Base-by-base conservation (phyloP, 306 rosid species). In the Sicyos edulis region DNA sequence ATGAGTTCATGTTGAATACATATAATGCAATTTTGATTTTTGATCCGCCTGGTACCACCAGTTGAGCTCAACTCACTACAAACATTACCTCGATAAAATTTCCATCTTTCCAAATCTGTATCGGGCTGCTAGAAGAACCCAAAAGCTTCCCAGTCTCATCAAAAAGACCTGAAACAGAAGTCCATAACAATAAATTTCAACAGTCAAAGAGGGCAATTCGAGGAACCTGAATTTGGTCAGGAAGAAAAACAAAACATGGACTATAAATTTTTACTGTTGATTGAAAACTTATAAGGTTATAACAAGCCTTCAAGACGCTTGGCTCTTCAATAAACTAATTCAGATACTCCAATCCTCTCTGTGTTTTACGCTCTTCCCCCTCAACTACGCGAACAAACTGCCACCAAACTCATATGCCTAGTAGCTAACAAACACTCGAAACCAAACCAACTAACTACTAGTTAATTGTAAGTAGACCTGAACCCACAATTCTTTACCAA, bases 21-120 rank as follows among this genome's bases (percentile, higher is more conserved):
- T 51, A 51, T 16, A 72, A 54, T 13, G 76, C 54, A 56, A 72
- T 42, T 16, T 54, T 8, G 37, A 13, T 54, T 56, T 29, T 20
- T 42, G 21, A 72, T 54, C 52, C 21, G 2, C 37, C 17, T 10
- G 53, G n/a, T n/a, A 62, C 5, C 21, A 50, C 7, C 29, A 40
- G 44, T 17, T 22, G 78, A 71, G 61, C 54, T 44, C 79, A 77
- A 55, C 71, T 17, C 57, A 47, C 34, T 8, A 42, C 16, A 29
- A 17, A 52, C n/a, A 20, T 71, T 82, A 93, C 98, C 98, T 93
- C 97, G 44, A 90, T 84, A 56, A 66, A 82, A 55, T 82, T 79
- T 50, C 85, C 96, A 1, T 88, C 92, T 76, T 90, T 93, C 98
- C 98, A 93, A 78, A 93, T 93, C 82, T 93, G 98, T 63, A 93